Conservation (phyloP, 352 stramenopile genomes). For the Saprolegnia diclina region DNA sequence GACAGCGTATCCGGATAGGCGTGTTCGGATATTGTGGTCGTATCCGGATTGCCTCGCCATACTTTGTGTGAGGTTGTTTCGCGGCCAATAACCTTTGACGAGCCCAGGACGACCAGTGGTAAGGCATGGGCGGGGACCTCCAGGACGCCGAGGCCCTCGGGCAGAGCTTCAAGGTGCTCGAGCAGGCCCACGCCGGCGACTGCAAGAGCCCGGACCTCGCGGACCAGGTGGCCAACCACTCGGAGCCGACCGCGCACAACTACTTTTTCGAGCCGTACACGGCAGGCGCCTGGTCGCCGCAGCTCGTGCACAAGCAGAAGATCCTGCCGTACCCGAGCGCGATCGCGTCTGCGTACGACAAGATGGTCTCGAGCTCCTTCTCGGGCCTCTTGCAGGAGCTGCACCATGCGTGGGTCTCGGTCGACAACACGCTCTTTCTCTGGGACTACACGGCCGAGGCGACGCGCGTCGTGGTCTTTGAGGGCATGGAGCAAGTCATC, state of each 20-base stretch:
- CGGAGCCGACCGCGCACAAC: conserved; percentile 69
- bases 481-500: conserved; percentile 88
- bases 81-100: background rate
- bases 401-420: conserved; percentile 91
- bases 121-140: background rate
- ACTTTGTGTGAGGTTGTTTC: background rate
- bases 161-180: conserved; percentile 33
- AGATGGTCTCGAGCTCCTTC: conserved; percentile 64
- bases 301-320: conserved; percentile 68
- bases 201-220: conserved; percentile 69
- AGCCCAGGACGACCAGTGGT: background rate
- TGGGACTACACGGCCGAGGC: conserved; percentile 88
- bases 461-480: conserved; percentile 78
- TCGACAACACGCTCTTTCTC: conserved; percentile 92
- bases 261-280: conserved; percentile 86
- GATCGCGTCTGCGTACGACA: conserved; percentile 63
- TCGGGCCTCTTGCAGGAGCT: conserved; percentile 90
- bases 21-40: background rate
- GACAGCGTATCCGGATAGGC: background rate
- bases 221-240: conserved; percentile 72
- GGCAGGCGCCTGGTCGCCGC: conserved; percentile 60
- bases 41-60: background rate
- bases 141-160: conserved; percentile 21
- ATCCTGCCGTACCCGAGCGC: conserved; percentile 61
- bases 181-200: conserved; percentile 67